Conservation (phyloP, 192 early-diverging fungal species). For the Umbelopsis ramanniana region DNA sequence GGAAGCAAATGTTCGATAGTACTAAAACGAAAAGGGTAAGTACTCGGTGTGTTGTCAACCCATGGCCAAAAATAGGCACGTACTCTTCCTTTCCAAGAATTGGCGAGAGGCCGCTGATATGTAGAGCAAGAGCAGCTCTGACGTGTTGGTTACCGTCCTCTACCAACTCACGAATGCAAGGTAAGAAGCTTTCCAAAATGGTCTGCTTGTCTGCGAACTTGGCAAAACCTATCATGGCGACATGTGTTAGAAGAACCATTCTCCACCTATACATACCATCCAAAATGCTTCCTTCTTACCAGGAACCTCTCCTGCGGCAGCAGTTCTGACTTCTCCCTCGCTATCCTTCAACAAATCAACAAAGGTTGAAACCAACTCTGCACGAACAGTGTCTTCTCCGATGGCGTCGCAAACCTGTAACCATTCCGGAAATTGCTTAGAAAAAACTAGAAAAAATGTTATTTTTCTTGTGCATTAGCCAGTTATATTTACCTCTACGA, state of each 20-base stretch:
- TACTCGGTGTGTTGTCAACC: not conserved
- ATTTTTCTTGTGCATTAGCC: not conserved
- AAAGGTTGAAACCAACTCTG: constrained; percentile 86
- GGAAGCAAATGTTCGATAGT: constrained; percentile 96
- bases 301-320: constrained; percentile 90
- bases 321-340: constrained; percentile 97
- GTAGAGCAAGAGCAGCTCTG: constrained; percentile 92
- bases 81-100: constrained; percentile 92
- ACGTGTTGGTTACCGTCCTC: constrained; percentile 96
- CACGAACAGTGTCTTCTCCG: constrained; percentile 77
- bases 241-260: not conserved
- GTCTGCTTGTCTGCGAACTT: constrained; percentile 80
- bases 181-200: constrained; percentile 80
- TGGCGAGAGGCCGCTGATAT: constrained; percentile 95
- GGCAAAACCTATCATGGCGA: constrained; percentile 48
- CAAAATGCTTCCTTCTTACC: constrained; percentile 47
- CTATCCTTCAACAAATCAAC: constrained; percentile 91
- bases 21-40: constrained; percentile 37
- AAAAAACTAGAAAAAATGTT: constrained; percentile 17
- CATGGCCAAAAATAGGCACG: constrained; percentile 20
- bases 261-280: not conserved
- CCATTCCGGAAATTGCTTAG: not conserved
- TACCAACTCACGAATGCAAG: constrained; percentile 93
- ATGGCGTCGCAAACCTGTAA: constrained; percentile 75
- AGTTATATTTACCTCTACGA: constrained; percentile 70